These are phyloP conservation scores for Candida insectorum DNA, from an alignment of 805 yeast species.

Conservation along the genomic window DNA sequence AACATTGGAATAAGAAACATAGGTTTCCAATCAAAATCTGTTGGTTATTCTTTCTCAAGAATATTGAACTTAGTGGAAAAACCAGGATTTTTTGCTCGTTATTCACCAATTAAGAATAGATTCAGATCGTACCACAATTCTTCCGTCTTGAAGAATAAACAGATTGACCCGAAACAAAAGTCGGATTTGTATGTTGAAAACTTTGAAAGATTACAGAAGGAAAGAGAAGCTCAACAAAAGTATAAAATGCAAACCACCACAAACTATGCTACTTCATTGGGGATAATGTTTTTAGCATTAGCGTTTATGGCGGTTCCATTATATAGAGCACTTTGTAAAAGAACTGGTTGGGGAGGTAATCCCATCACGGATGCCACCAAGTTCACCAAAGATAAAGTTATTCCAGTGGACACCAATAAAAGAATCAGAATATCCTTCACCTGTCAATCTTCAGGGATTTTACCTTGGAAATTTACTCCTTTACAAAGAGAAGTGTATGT, in stretches of 20 bases:
- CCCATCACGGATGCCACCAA: conserved; percentile 82
- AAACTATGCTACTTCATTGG: conserved; percentile 66
- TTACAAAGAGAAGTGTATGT: conserved; percentile 91
- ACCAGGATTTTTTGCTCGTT: too few relatives aligned
- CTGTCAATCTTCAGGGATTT: conserved; percentile 81
- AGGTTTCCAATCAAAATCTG: too few relatives aligned
- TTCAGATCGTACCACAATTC: too few relatives aligned
- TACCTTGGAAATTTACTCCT: conserved; percentile 95
- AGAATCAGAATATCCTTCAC: conserved; percentile 84
- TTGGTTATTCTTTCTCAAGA: too few relatives aligned
- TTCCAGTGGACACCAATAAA: conserved; percentile 82
- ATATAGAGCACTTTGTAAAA: conserved; percentile 85
- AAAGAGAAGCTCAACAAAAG: conserved; percentile 25
- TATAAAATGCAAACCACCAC: conserved; percentile 53
- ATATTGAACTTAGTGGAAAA: too few relatives aligned
- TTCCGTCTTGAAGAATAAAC: too few relatives aligned
- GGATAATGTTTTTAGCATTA: conserved; percentile 67
- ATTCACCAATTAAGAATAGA: too few relatives aligned
- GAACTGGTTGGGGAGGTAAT: conserved; percentile 95
- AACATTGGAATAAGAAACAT: too few relatives aligned
- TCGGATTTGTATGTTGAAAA: conserved; percentile 8
- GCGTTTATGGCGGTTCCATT: conserved; percentile 91
- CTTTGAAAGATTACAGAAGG: conserved; percentile 16
- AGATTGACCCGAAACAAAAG: conserved; percentile 8
- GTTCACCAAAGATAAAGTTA: conserved; percentile 81